Evolutionary conservation across 345 rosid species (phyloP).

Genomic region (Aurinia saxatilis): DNA sequence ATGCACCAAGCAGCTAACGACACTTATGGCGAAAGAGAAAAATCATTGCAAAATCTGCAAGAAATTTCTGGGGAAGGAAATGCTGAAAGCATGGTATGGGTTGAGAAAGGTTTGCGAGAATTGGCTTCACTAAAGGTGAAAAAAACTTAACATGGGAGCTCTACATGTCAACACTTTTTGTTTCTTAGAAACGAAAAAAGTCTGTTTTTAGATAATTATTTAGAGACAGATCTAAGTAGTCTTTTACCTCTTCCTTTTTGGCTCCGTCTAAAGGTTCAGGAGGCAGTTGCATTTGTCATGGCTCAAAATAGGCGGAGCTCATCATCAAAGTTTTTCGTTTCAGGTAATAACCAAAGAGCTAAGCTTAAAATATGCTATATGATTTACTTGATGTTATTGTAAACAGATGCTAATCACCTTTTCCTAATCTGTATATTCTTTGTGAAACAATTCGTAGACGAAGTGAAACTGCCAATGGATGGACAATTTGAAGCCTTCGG

Average conservation of each 20-base stretch:
- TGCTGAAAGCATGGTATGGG: constrained; percentile 74
- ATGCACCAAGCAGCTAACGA: constrained; percentile 37
- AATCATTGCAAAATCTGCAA: constrained; percentile 28
- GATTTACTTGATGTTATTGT: not conserved
- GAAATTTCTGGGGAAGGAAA: constrained; percentile 56
- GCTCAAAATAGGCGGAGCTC: constrained; percentile 50
- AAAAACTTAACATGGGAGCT: constrained; percentile 3
- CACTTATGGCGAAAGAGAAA: constrained; percentile 41
- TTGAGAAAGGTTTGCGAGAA: constrained; percentile 86
- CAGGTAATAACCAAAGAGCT: constrained; percentile 22
- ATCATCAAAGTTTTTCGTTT: constrained; percentile 37
- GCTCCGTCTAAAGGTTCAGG: constrained; percentile 33
- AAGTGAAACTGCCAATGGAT: constrained; percentile 56
- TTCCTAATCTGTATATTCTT: not conserved
- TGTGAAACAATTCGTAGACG: constrained; percentile 33
- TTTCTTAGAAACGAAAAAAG: not conserved
- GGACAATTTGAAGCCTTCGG: constrained; percentile 74
- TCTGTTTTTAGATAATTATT: not conserved
- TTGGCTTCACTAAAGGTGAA: constrained; percentile 74
- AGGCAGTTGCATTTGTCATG: constrained; percentile 71
- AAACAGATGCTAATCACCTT: not conserved
- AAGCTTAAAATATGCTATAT: not conserved
- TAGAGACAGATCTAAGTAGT: not conserved
- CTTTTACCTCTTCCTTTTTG: not conserved
- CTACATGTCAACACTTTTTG: not conserved